These are phyloP conservation scores for Gelatoporia subvermispora DNA, from an alignment of 768 basidiomycete genomes.

Conservation along the genomic window DNA sequence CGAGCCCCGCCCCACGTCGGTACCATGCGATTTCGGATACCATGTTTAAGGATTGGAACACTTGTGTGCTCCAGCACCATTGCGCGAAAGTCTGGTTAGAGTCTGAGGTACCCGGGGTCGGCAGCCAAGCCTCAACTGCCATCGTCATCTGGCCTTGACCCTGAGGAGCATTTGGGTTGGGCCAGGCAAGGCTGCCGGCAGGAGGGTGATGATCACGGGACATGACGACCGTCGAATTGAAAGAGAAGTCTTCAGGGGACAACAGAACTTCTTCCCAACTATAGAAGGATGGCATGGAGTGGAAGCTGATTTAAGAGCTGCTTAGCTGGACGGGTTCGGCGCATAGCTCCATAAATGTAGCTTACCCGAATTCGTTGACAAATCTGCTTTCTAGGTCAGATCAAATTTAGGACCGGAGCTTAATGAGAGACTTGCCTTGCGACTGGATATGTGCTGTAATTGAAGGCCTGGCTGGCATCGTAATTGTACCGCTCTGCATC, in stretches of 20 bases:
- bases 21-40: slow-evolving; percentile 57
- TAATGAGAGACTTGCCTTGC: slow-evolving; percentile 28
- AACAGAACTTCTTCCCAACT: slow-evolving; percentile 53
- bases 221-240: slow-evolving; percentile 53
- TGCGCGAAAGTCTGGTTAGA: slow-evolving; percentile 56
- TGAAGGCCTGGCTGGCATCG: slow-evolving; percentile 46
- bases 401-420: no score
- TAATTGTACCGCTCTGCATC: slow-evolving; percentile 52
- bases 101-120: slow-evolving; percentile 42
- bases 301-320: slow-evolving; percentile 34
- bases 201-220: slow-evolving; percentile 56
- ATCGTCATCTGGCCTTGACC: slow-evolving; percentile 50
- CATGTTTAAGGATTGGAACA: slow-evolving; percentile 58
- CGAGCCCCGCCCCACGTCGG: slow-evolving; percentile 51
- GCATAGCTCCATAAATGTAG: neutral
- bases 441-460: slow-evolving; percentile 49
- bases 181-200: slow-evolving; percentile 45
- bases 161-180: slow-evolving; percentile 49
- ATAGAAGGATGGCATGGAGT: slow-evolving; percentile 61
- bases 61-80: slow-evolving; percentile 59
- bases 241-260: slow-evolving; percentile 46
- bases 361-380: slow-evolving; percentile 54
- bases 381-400: slow-evolving; percentile 30
- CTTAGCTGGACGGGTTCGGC: neutral
- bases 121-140: slow-evolving; percentile 52